Conservation (phyloP, 1,139 yeast genomes). For the Saccharomyces hybrid region DNA sequence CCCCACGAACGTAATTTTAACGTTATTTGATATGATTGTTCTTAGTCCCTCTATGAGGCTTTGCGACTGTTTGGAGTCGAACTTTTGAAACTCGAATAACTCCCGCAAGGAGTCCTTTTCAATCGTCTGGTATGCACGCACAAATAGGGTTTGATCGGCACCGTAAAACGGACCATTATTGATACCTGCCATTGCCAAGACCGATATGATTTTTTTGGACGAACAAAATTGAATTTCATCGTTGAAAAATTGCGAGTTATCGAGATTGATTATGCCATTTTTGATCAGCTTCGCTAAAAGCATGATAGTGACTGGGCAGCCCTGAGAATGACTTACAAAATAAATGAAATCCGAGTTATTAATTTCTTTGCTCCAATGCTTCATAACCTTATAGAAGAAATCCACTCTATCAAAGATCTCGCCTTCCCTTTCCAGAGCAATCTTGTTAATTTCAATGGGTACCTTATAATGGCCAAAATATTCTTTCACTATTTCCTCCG, state of each 20-base stretch:
- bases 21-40: slow-evolving; percentile 58
- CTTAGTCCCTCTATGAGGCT: slow-evolving; percentile 63
- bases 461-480: slow-evolving; percentile 58
- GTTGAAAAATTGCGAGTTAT: slow-evolving; percentile 17
- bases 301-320: slow-evolving; percentile 84
- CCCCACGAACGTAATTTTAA: slow-evolving; percentile 74
- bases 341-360: slow-evolving; percentile 76
- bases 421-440: slow-evolving; percentile 91
- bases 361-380: slow-evolving; percentile 64
- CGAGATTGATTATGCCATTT: slow-evolving; percentile 50
- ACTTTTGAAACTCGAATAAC: slow-evolving; percentile 78
- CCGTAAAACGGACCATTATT: slow-evolving; percentile 93
- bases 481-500: slow-evolving; percentile 64
- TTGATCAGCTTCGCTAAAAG: slow-evolving; percentile 65
- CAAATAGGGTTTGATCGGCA: slow-evolving; percentile 70
- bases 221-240: slow-evolving; percentile 24
- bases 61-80: slow-evolving; percentile 61
- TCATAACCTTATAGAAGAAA: slow-evolving; percentile 64
- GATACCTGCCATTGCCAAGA: slow-evolving; percentile 92
- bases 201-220: slow-evolving; percentile 50
- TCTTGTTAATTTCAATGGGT: slow-evolving; percentile 66
- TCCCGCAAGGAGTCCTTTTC: slow-evolving; percentile 83
- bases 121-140: slow-evolving; percentile 83
- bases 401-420: slow-evolving; percentile 79
- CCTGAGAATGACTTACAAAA: slow-evolving; percentile 92